Evolutionary conservation across 257 asterid species (phyloP), one percentile per base, ranked within the genome.

Genomic region (Solanum acaule): DNA sequence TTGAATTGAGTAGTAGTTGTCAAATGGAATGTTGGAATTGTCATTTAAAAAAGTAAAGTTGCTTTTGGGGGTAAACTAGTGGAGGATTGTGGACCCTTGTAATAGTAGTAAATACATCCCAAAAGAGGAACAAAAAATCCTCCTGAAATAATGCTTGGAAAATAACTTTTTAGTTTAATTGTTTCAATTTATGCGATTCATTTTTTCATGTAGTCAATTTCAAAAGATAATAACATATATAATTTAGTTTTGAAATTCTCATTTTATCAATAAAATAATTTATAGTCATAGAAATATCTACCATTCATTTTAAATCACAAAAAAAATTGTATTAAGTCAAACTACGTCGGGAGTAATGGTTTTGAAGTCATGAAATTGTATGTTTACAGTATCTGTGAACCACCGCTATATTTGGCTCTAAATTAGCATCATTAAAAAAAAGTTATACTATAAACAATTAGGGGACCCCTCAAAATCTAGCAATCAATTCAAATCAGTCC

Each of bases 201-300:
- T 4, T n/a, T 63, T 63, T n/a, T 0, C 0, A 18, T 0, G 0
- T 63, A n/a, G 16, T 63, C 13, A n/a, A 0, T 63, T 10, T 0
- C 3, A 23, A 10, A 63, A 63, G 5, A 63, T 4, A n/a, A 23
- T 23, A 5, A 4, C 1, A 22, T 22, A 52, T 52, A 52, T 16
- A 52, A 52, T 52, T 52, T 52, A 59, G 0, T 59, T 22, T 59
- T 59, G 2, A 59, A 59, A 3, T 59, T 59, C 1, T 59, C 12
- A 8, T 8, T 20, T 59, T 59, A 22, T 59, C 27, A 22, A 20
- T 20, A 2, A 59, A 59, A 59, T 59, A 8, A 59, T 59, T 20
- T 59, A 59, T 8, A 59, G 5, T 20, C 5, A 59, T 20, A 59
- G 0, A 59, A 59, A 8, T 20, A 59, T 59, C 2, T 59, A 20